Base-by-base conservation (phyloP, 257 asterid species). In the Sherardia arvensis region DNA sequence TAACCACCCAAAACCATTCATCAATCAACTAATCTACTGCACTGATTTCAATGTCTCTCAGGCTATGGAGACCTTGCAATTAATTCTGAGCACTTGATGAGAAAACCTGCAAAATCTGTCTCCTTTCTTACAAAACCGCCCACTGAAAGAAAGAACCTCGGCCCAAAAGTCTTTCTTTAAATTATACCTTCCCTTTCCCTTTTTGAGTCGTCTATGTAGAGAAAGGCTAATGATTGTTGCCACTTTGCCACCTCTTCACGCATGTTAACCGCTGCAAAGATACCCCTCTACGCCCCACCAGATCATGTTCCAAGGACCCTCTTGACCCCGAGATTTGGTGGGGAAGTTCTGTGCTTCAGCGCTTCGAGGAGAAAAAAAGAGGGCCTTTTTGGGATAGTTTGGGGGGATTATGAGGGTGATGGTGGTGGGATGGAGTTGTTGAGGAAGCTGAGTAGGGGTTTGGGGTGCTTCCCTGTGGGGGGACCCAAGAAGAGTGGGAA, bases 251-350 rank as follows among this genome's bases (percentile, higher is more conserved):
- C 29, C 65, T 3, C 34, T 30, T 55, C 69, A 70, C 69, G 69
- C 66, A 88, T 85, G 96, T 75, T 77, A 81, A 66, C 83, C 81
- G 47, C 71, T 71, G 53, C 78, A 33, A 72, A 79, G 62, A 62
- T 79, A 77, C 82, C 89, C 69, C 59, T 80, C 74, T 76, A 66
- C 48, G 76, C 74, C 75, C 62, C 80, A 53, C 62, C 80, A 53
- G 47, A 62, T 53, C 77, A 71, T 61, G 70, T 54, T 77, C 65
- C 83, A 17, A 70, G 64, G 59, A 66, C 81, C 87, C 48, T 48
- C 74, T 70, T 83, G 18, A 28, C 68, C 69, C 33, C 66, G 62
- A 62, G 63, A 64, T 71, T 79, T 69, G 59, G 81, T 54, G 36
- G 72, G 12, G 73, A 70, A 32, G 69, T 69, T 49, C 67, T 77